Evolutionary conservation across 192 early-diverging fungal genomes (phyloP), one percentile per base, ranked within the genome.

Genomic region (Mortierella hygrophila): DNA sequence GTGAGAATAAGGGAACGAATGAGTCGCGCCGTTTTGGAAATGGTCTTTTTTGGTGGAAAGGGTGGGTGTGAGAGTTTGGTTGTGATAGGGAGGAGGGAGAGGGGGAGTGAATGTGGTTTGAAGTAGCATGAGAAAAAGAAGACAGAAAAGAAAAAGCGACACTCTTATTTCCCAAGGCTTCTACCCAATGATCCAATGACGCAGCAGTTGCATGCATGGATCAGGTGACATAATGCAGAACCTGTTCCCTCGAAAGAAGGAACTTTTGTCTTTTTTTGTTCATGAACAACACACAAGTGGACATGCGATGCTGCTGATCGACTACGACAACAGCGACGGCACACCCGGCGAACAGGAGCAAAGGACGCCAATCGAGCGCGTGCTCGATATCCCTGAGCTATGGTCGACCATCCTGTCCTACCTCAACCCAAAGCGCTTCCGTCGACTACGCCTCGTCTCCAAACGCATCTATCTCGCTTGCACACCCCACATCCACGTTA

Each of bases 371-470:
- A 65, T 65, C 4, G 60, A 75, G 38, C 79, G 46, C 9, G 79
- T 80, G 18, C 71, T 78, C 32, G 40, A 70, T 20, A 83, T 83
- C 32, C 55, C 71, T 16, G 82, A 83, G 49, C 70, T 83, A 35
- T 83, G 69, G 37, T 57, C 55, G 20, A 26, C 37, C 70, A 77
- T 83, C 20, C 38, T 78, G 4, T 26, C 60, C 1, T 83, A 54
- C 35, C 57, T 83, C 7, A 20, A 18, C 29, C 55, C 71, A 47
- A 72, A 63, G 60, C 75, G 74, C n/a, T 15, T 78, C 23, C 75
- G 76, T 23, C 82, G 76, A 1, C 76, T 83, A 8, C 82, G 82
- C 35, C 82, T 83, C 42, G 82, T 83, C 44, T 83, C 70, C 35
- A 69, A 68, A 55, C 75, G 60, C 18, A 7, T 83, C 35, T 32